Evolutionary conservation across 2,329 filamentous ascomycete genomes (phyloP), one percentile per base, ranked within the genome.

Genomic region (Lasiodiplodia sp.): DNA sequence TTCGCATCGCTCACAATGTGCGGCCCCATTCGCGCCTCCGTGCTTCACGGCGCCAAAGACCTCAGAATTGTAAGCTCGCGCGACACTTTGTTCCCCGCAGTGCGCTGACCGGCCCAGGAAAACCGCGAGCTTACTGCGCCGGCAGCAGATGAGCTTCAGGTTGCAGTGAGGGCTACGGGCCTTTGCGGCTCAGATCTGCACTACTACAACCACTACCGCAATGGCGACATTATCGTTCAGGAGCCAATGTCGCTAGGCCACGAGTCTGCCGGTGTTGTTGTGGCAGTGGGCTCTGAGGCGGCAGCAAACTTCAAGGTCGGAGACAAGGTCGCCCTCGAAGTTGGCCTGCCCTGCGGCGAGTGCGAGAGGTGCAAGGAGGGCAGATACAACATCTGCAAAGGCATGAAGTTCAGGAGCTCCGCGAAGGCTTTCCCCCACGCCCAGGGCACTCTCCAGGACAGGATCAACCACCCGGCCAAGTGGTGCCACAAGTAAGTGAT

Each of bases 251-350:
- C 93, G 16, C 88, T 97, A 0, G 90, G 90, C 73, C 90, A 92
- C 78, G 90, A 92, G 78, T 94, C 93, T 16, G 87, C 93, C 10
- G 94, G 94, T 69, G 91, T 92, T 34, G 86, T 98, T 51, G 88
- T 93, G 66, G 86, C 87, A 56, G 84, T 92, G 51, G 94, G 93
- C 23, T 78, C 86, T 1, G 83, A 82, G 14, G 91, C 93, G 4
- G 91, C 93, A 6, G 88, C 82, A 53, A 81, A 80, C 38, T 87
- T 97, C 71, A 82, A 87, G 72, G 77, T 86, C 12, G 94, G 94
- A 69, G 94, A 97, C 82, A 90, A 92, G 74, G 91, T 97, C 23
- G 94, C 95, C n/a, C 84, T 98, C 52, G 95, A 98, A 85, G 95
- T 96, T 16, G 95, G 95, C 63, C 87, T 92, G 65, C 93, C 94